Conservation (phyloP, 2,329 filamentous ascomycete species). For the Plectosphaerella sp. region DNA sequence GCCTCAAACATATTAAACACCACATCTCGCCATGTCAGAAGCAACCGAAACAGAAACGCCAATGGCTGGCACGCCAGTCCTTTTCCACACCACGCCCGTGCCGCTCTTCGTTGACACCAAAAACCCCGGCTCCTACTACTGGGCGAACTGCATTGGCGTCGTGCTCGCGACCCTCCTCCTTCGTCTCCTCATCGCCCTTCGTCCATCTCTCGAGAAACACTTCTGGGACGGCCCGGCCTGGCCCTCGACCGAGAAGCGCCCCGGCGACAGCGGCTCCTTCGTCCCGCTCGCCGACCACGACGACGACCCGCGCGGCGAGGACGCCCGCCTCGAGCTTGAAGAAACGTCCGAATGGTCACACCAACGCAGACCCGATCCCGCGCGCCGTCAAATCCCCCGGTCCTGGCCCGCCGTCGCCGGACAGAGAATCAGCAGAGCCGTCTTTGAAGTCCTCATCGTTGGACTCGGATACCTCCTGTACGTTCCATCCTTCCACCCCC, state of each 20-base stretch:
- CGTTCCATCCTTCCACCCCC: conserved; percentile 30
- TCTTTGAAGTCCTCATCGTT: conserved; percentile 3
- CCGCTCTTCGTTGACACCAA: background rate
- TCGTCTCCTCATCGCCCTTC: conserved; percentile 5
- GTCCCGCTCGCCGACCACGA: background rate
- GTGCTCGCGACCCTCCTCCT: conserved; percentile 1
- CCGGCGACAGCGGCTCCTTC: background rate
- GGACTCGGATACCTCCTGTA: conserved; percentile 67
- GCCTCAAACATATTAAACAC: too few species aligned
- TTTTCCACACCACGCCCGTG: conserved; percentile 6
- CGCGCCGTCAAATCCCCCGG: too few species aligned
- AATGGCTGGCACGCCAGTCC: conserved; percentile 1
- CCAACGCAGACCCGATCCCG: background rate
- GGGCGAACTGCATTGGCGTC: conserved; percentile 3
- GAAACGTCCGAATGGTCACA: background rate
- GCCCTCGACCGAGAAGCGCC: background rate
- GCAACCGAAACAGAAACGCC: too few species aligned
- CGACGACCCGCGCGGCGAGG: background rate
- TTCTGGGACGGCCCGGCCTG: background rate
- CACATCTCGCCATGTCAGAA: too few species aligned
- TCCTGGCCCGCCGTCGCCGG: background rate
- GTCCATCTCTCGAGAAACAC: conserved; percentile 1
- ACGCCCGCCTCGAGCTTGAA: background rate
- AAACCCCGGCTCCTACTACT: conserved; percentile 1
- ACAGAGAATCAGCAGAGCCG: background rate